A percentile compares a stretch with the other conserved stretches of the same genome.
phyloP scores from a whole-genome alignment of 1,284 basidiomycete genomes.

The Gymnopus androsaceus region DNA sequence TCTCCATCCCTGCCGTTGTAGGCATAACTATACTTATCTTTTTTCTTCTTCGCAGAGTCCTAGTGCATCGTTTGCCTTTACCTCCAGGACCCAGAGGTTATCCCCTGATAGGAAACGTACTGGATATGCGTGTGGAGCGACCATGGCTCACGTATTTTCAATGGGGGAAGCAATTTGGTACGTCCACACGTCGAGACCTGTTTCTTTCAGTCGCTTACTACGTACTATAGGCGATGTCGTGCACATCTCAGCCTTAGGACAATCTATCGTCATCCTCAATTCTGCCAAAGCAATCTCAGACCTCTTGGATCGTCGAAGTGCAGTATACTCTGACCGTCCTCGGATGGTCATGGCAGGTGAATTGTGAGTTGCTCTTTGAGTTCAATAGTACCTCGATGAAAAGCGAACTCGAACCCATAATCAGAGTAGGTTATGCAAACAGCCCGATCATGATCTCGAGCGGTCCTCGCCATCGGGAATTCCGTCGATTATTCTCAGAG shows the following conservation, averaged over 20 bases:
- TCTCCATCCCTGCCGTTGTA: not conserved
- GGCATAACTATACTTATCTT: not conserved
- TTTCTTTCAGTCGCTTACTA: not conserved
- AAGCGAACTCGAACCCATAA: not conserved
- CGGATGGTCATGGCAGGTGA: not conserved
- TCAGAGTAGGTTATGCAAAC: conserved; percentile 14
- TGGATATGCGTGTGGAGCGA: not conserved
- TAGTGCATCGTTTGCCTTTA: not conserved
- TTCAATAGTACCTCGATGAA: no score
- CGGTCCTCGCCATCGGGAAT: conserved; percentile 13
- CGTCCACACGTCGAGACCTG: not conserved
- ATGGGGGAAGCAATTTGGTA: conserved; percentile 10
- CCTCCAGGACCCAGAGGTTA: conserved; percentile 5
- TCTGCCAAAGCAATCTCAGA: conserved; percentile 7
- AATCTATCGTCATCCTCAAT: conserved; percentile 9
- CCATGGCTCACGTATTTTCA: conserved; percentile 4
- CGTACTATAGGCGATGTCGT: not conserved
- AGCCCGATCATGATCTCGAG: conserved; percentile 1
- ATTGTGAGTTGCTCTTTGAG: conserved; percentile 1
- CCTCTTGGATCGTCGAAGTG: conserved; percentile 1
- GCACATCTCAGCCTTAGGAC: not conserved
- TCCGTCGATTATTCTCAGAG: conserved; percentile 14
- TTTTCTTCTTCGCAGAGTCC: not conserved
- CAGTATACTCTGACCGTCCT: conserved; percentile 6
- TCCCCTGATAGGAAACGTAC: conserved; percentile 4